Conservation (phyloP, 2,329 filamentous ascomycete genomes). For the Pyrenochaeta sp. region DNA sequence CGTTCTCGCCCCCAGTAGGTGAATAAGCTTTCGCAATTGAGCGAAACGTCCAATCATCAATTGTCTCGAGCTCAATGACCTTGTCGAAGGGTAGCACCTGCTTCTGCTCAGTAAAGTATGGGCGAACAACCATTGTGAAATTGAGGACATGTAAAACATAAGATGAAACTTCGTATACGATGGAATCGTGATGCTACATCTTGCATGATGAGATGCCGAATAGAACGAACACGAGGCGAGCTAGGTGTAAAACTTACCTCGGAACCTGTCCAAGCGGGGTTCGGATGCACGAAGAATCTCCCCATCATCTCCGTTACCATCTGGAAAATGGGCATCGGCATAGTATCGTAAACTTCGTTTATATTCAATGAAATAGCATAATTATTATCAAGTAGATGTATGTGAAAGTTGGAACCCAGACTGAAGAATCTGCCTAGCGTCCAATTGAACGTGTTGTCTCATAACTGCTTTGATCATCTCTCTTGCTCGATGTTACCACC, state of each 20-base stretch:
- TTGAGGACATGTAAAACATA: neutral
- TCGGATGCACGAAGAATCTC: neutral
- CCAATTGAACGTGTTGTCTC: neutral
- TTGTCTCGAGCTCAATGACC: conserved; percentile 52
- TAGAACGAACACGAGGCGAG: neutral
- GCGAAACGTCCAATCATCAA: conserved; percentile 51
- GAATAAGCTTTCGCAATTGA: conserved; percentile 54
- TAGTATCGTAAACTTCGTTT: neutral
- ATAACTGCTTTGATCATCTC: neutral
- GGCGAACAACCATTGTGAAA: conserved; percentile 33
- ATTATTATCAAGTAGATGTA: neutral
- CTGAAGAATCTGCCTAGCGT: no score
- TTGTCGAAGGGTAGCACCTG: conserved; percentile 50
- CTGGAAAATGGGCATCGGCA: neutral
- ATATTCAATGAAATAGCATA: neutral
- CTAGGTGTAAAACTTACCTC: neutral
- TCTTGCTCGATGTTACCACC: neutral
- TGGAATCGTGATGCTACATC: neutral
- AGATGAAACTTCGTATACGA: neutral
- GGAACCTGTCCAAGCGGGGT: neutral
- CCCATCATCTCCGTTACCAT: neutral
- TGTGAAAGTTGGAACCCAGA: no score
- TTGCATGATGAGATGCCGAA: neutral
- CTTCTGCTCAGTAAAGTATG: conserved; percentile 34
- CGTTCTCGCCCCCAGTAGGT: conserved; percentile 51